A percentile compares a stretch with the other conserved stretches of the same genome.
phyloP scores from a whole-genome alignment of 192 early-diverging fungal genomes.

The Coemansia guatemalensis region DNA sequence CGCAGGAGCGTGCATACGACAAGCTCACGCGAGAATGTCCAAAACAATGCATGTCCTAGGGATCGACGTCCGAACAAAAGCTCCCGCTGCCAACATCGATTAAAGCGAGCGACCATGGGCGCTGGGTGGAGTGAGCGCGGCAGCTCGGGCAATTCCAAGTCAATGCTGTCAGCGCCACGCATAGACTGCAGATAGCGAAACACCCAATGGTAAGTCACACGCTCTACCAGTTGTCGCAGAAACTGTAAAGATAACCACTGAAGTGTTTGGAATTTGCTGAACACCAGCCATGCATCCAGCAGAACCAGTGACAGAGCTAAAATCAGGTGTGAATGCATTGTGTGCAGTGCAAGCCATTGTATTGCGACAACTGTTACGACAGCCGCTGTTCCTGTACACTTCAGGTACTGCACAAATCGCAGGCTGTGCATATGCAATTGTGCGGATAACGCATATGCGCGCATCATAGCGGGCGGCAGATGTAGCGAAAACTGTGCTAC shows the following conservation, averaged over 20 bases:
- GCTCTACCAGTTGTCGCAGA: background rate
- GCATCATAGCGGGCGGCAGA: background rate
- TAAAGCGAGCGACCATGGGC: background rate
- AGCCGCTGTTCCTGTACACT: background rate
- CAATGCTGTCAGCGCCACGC: background rate
- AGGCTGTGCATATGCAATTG: background rate
- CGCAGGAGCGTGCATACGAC: conserved; percentile 18
- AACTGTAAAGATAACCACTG: background rate
- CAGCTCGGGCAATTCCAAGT: background rate
- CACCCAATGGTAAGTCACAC: conserved; percentile 46
- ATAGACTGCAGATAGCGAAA: conserved; percentile 8
- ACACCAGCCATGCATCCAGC: background rate
- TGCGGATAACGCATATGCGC: background rate
- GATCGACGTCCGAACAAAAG: background rate
- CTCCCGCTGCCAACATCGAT: conserved; percentile 15
- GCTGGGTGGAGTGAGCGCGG: conserved; percentile 13
- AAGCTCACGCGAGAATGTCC: conserved; percentile 22
- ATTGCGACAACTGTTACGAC: background rate
- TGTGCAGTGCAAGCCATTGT: background rate
- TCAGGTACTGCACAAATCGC: background rate
- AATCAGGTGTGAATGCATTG: background rate
- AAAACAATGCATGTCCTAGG: conserved; percentile 10
- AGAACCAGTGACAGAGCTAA: background rate
- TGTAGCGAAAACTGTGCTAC: background rate
- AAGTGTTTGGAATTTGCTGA: background rate